phyloP scores from a whole-genome alignment of 1,139 yeast species.

The Yamadazyma buinensis region DNA sequence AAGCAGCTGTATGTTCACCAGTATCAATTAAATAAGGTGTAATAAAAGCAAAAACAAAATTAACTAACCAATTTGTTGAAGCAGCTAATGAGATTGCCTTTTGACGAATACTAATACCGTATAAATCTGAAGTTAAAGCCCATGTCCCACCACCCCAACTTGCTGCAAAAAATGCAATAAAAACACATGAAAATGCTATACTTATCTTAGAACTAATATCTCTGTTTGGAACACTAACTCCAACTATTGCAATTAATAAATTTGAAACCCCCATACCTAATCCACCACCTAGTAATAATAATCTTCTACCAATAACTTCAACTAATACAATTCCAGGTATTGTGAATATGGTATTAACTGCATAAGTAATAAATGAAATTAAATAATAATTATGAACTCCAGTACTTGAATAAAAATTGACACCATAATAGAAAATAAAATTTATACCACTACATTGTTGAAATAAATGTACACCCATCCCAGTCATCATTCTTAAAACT shows the following conservation, averaged over 20 bases:
- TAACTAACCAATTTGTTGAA: slow-evolving; percentile 78
- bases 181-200: slow-evolving; percentile 65
- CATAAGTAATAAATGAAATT: slow-evolving; percentile 67
- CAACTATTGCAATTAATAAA: slow-evolving; percentile 63
- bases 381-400: slow-evolving; percentile 59
- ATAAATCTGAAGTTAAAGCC: slow-evolving; percentile 75
- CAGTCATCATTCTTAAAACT: slow-evolving; percentile 60
- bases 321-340: slow-evolving; percentile 69
- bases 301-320: slow-evolving; percentile 66
- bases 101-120: slow-evolving; percentile 68
- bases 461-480: slow-evolving; percentile 63
- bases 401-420: slow-evolving; percentile 62
- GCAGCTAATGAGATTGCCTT: slow-evolving; percentile 71
- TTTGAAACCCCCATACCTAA: slow-evolving; percentile 60
- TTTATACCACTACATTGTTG: slow-evolving; percentile 80
- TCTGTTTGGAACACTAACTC: slow-evolving; percentile 47
- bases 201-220: slow-evolving; percentile 29
- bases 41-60: slow-evolving; percentile 67
- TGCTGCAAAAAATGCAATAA: slow-evolving; percentile 70
- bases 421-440: slow-evolving; percentile 77
- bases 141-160: slow-evolving; percentile 82
- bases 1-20: slow-evolving; percentile 59
- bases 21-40: slow-evolving; percentile 70
- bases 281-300: slow-evolving; percentile 59
- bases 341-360: slow-evolving; percentile 66